Base-by-base conservation (phyloP, 441 rosid genomes). In the Populus hybrid region DNA sequence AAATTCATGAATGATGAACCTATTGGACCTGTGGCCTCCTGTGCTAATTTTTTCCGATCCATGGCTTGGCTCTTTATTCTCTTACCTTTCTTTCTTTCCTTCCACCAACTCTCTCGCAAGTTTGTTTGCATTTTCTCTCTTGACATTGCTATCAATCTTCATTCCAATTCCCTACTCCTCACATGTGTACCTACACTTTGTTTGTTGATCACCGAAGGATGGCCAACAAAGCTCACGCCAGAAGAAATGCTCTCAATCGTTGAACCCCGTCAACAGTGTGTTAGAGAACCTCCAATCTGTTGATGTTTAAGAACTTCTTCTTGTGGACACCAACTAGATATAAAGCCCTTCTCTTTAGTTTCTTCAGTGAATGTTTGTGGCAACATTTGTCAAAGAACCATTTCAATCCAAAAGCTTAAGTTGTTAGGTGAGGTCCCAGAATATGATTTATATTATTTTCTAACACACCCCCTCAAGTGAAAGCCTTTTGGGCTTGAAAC, bases 81-180 rank as follows among this genome's bases (percentile, higher is more conserved):
- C 9, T 70, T 74, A 1, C 89, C 89, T 77, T 80, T 68, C 42
- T 38, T 38, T 38, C 2, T 75, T 86, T 14, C 91, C 92, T 7
- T 72, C 88, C 85, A 85, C 85, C 3, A 87, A 21, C 78, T 86
- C 84, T 57, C 73, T 81, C 14, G 86, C 89, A 7, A 82, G 85
- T 18, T 5, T 70, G 69, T 84, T 85, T 19, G 87, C 85, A 26
- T 75, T 80, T 5, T 83, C 84, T 67, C 89, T 86, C 75, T 76
- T 87, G 7, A 34, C 7, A 34, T 34, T 34, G 7, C 7, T 34
- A 34, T 32, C 34, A 3, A 61, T 61, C 65, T 61, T 24, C 65
- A 61, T n/a, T 61, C 65, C 65, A n/a, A 61, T n/a, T 9, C 65
- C 65, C 26, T 26, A 61, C 34, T 32, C 65, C 21, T 24, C 3